These are phyloP conservation scores for Penicillium argentinense DNA, from an alignment of 495 filamentous ascomycete species.

Conservation along the genomic window DNA sequence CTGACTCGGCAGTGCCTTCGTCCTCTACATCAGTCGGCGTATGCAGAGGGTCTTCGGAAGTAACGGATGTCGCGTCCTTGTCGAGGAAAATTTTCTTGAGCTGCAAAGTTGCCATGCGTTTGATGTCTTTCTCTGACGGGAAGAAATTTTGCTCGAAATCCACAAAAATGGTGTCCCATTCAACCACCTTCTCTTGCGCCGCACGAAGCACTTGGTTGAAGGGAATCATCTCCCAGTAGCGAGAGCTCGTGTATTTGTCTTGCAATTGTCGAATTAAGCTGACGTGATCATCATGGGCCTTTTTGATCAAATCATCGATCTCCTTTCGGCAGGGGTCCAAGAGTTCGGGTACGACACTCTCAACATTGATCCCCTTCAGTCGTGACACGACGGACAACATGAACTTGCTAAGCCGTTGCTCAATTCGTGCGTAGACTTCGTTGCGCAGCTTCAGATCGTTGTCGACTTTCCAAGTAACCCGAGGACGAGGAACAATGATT, in stretches of 20 bases:
- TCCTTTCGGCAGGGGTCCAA: constrained; percentile 76
- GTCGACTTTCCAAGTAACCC: constrained; percentile 96
- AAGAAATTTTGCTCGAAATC: constrained; percentile 94
- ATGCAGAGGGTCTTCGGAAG: constrained; percentile 41
- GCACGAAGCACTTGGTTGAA: constrained; percentile 83
- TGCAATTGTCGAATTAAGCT: constrained; percentile 74
- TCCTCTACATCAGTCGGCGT: constrained; percentile 60
- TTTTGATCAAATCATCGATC: constrained; percentile 70
- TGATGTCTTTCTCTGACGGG: constrained; percentile 95
- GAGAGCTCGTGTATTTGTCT: constrained; percentile 85
- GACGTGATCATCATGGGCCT: constrained; percentile 76
- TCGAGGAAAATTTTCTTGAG: constrained; percentile 95
- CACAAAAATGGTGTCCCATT: constrained; percentile 88
- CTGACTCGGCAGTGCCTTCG: constrained; percentile 42
- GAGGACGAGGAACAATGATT: constrained; percentile 85
- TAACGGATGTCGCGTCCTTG: constrained; percentile 70
- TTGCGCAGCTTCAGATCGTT: constrained; percentile 90
- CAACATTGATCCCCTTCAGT: constrained; percentile 82
- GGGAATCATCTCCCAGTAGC: constrained; percentile 94
- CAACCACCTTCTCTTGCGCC: constrained; percentile 88
- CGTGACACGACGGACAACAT: constrained; percentile 81
- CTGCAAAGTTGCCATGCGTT: constrained; percentile 85
- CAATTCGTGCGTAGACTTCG: constrained; percentile 76
- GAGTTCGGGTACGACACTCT: constrained; percentile 86
- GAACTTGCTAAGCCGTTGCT: constrained; percentile 80